Conservation (phyloP, 106 monocot species). For the Acanthochlamys bracteata region DNA sequence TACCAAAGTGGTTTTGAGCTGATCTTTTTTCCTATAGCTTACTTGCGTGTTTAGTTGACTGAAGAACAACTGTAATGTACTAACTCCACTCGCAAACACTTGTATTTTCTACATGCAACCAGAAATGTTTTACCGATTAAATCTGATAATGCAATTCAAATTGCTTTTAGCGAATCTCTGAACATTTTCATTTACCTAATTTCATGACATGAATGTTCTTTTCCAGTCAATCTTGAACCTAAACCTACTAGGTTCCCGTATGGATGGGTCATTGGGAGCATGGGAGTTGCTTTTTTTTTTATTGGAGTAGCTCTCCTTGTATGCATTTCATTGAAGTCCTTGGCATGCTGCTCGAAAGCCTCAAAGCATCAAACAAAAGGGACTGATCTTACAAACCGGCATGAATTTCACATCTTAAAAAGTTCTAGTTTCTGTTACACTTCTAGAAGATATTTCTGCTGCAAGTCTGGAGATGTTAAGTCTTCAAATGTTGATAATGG, state of each 20-base stretch:
- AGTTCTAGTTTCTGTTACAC: conserved; percentile 66
- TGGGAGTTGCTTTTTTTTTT: conserved; percentile 51
- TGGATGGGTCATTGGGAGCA: conserved; percentile 78
- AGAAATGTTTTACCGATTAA: too few species aligned
- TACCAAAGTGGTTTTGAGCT: too few species aligned
- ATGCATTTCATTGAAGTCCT: conserved; percentile 39
- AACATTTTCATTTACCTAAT: too few species aligned
- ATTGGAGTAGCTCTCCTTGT: conserved; percentile 41
- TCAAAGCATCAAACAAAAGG: conserved; percentile 40
- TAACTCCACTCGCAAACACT: too few species aligned
- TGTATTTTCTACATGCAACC: too few species aligned
- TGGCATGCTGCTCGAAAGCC: conserved; percentile 11
- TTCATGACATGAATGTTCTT: neutral
- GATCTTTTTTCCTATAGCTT: too few species aligned
- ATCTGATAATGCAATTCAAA: neutral
- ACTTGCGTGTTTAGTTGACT: too few species aligned
- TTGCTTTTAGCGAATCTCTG: too few species aligned
- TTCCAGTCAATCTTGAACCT: conserved; percentile 35
- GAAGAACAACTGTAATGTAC: too few species aligned
- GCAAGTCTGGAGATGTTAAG: conserved; percentile 40
- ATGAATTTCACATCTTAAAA: conserved; percentile 68
- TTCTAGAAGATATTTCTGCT: conserved; percentile 59
- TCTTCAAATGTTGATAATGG: conserved; percentile 25
- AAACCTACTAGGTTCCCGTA: conserved; percentile 50
- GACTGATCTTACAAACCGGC: conserved; percentile 23